Evolutionary conservation across 2,329 filamentous ascomycete species (phyloP), one percentile per base, ranked within the genome.

Genomic region (Aspergillus jensenii): DNA sequence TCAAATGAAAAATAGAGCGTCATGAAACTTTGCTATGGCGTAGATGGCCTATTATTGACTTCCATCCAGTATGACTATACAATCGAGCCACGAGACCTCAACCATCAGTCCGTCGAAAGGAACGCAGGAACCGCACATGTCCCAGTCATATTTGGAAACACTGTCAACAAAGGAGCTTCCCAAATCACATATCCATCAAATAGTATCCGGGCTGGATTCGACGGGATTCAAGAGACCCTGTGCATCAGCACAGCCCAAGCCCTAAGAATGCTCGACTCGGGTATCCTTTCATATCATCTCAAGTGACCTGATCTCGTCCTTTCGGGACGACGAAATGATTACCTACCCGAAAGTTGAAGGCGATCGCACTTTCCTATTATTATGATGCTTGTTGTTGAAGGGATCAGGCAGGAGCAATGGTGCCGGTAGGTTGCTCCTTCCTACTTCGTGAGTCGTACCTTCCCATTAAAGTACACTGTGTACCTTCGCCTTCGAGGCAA

Each of bases 101-200:
- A 78, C 19, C 73, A 9, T 31, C 27, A 31, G 3, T 31, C 82
- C 27, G 68, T 71, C 3, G 73, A 73, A 8, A 70, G 68, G 23
- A 79, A 81, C 56, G 69, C 68, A 19, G 77, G 76, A 7, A 77
- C 76, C 0, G 77, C 83, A 0, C 76, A 83, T 21, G 73, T 85
- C 23, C 78, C 79, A 17, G 76, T 86, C 12, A 82, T 87, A 65
- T 84, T 85, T 68, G 84, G 84, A 52, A 79, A 76, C 45, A 80
- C 78, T 4, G 76, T 74, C 47, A 77, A 87, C 56, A 84, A 87
- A 61, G 84, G 82, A 14, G 81, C 81, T 0, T 81, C 84, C 0
- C 82, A 86, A 61, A 77, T 79, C 48, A 76, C 68, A 23, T 84
- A 78, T 62, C 82, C 82, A 0, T 70, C 73, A 11, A 74, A 70